Conservation (phyloP, 805 yeast genomes). For the Kregervanrija fluxuum region DNA sequence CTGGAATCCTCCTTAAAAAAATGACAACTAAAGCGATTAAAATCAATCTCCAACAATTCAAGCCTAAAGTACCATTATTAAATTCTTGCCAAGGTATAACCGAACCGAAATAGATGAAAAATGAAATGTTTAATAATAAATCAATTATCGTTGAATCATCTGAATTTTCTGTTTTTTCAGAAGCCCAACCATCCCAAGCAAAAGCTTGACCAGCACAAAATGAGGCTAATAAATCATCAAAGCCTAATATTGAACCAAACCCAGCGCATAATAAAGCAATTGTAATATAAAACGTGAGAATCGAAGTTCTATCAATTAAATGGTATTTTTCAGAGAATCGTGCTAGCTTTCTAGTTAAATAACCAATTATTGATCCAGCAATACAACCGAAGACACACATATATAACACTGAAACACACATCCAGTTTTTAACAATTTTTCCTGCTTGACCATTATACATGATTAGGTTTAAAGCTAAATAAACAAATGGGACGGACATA, state of each 20-base stretch:
- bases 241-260: slow-evolving; percentile 55
- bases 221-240: slow-evolving; percentile 65
- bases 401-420: slow-evolving; percentile 49
- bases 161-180: slow-evolving; percentile 46
- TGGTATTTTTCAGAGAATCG: slow-evolving; percentile 41
- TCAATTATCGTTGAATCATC: slow-evolving; percentile 58
- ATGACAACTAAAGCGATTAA: slow-evolving; percentile 44
- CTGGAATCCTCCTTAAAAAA: slow-evolving; percentile 45
- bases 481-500: slow-evolving; percentile 61
- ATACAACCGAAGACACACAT: slow-evolving; percentile 50
- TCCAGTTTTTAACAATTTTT: slow-evolving; percentile 53
- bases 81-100: slow-evolving; percentile 61
- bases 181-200: slow-evolving; percentile 64
- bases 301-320: slow-evolving; percentile 53
- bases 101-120: slow-evolving; percentile 61
- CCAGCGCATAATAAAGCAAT: slow-evolving; percentile 50
- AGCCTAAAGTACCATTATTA: slow-evolving; percentile 36
- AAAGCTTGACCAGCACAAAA: slow-evolving; percentile 66
- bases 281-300: slow-evolving; percentile 43
- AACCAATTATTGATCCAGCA: slow-evolving; percentile 49
- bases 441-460: slow-evolving; percentile 40
- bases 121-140: slow-evolving; percentile 51
- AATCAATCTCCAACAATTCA: slow-evolving; percentile 44
- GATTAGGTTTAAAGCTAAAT: slow-evolving; percentile 46
- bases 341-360: slow-evolving; percentile 37